Conservation (phyloP, 305 asterid genomes). For the Fraxinus dipetala region DNA sequence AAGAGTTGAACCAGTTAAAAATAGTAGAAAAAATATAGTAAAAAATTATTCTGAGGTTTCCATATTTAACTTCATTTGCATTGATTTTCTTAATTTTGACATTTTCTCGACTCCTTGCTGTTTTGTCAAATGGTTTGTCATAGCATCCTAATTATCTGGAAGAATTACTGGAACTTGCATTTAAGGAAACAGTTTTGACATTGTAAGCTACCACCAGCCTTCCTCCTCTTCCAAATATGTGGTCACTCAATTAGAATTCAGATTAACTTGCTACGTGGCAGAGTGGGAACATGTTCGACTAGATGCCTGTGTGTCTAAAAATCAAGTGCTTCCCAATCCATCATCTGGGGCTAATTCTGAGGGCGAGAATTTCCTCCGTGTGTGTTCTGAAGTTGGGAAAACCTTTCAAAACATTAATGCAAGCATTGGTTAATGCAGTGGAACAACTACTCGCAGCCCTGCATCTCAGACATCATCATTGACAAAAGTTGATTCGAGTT, state of each 20-base stretch:
- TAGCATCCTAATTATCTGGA: slow-evolving; percentile 55
- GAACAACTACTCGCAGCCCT: slow-evolving; percentile 34
- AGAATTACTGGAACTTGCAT: slow-evolving; percentile 69
- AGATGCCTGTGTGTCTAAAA: slow-evolving; percentile 29
- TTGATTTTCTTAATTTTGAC: not conserved
- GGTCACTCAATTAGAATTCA: slow-evolving; percentile 24
- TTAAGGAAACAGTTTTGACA: slow-evolving; percentile 39
- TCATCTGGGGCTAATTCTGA: slow-evolving; percentile 13
- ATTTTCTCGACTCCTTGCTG: too few species aligned
- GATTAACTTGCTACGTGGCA: slow-evolving; percentile 28
- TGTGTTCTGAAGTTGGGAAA: slow-evolving; percentile 54
- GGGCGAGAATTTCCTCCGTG: slow-evolving; percentile 47
- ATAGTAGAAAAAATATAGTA: too few species aligned
- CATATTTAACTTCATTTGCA: not conserved
- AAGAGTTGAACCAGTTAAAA: too few species aligned
- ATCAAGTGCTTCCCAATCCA: slow-evolving; percentile 19
- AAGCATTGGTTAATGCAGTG: slow-evolving; percentile 10
- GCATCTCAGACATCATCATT: slow-evolving; percentile 43
- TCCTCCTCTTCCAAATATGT: slow-evolving; percentile 26
- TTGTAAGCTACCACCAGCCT: slow-evolving; percentile 21
- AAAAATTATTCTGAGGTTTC: too few species aligned
- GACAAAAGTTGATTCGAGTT: slow-evolving; percentile 37
- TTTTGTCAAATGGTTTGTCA: slow-evolving; percentile 52
- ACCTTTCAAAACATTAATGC: slow-evolving; percentile 39
- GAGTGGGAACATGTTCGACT: slow-evolving; percentile 38